Evolutionary conservation across 2,329 filamentous ascomycete species (phyloP).

Genomic region (Cercospora janseana): DNA sequence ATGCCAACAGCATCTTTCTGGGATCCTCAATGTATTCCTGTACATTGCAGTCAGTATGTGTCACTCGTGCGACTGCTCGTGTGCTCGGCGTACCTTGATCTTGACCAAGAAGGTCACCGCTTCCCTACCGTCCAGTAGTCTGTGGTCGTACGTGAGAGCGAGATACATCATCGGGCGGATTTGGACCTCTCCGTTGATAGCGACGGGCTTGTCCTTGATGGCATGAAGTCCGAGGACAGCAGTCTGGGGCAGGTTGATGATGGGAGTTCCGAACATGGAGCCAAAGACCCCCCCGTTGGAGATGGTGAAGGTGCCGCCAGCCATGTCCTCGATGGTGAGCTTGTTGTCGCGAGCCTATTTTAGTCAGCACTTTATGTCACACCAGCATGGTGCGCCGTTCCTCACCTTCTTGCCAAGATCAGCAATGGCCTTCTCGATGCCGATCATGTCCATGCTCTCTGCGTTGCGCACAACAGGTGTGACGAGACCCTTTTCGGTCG

Average conservation of each 20-base stretch:
- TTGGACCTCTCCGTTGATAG: constrained; percentile 88
- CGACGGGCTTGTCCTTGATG: constrained; percentile 91
- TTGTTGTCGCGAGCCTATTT: constrained; percentile 84
- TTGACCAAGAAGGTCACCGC: constrained; percentile 95
- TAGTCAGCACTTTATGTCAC: neutral
- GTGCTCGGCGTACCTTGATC: constrained; percentile 62
- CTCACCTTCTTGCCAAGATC: constrained; percentile 91
- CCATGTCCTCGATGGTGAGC: constrained; percentile 98
- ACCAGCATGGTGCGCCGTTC: neutral
- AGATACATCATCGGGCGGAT: constrained; percentile 99
- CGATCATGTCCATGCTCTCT: constrained; percentile 81
- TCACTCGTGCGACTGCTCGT: neutral
- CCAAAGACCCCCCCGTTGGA: constrained; percentile 97
- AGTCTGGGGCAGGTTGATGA: constrained; percentile 95
- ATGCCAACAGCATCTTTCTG: constrained; percentile 73
- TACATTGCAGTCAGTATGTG: neutral
- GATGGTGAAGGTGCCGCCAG: constrained; percentile 96
- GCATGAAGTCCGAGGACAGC: constrained; percentile 89
- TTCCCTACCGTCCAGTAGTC: constrained; percentile 89
- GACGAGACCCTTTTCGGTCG: constrained; percentile 94
- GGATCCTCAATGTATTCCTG: constrained; percentile 88
- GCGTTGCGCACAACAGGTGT: constrained; percentile 95
- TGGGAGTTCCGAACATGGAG: constrained; percentile 94
- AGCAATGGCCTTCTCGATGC: constrained; percentile 86
- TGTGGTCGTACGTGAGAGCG: constrained; percentile 95